Evolutionary conservation across 176 grass and related monocot species (phyloP), one percentile per base, ranked within the genome.

Genomic region (Coix lacrymajobi): DNA sequence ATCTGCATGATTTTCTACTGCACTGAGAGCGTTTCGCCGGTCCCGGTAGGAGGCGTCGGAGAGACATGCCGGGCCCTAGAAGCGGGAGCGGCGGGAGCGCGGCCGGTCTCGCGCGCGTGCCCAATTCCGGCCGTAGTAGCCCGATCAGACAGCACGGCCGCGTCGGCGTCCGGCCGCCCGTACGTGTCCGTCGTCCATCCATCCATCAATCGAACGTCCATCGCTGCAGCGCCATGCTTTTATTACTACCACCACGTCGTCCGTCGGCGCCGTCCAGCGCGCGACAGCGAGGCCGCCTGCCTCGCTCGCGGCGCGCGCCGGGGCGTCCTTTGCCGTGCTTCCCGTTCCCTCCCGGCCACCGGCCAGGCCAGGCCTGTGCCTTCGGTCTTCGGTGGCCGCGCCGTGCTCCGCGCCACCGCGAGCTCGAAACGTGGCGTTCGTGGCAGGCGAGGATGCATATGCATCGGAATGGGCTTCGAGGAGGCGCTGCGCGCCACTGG

Each of bases 401-500:
- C 41, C 62, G 78, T 52, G 52, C 71, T n/a, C 32, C 32, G 72
- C 71, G 40, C 64, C 54, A 36, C 49, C 37, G 12, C 43, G 43
- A 12, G 78, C 16, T 89, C 83, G 88, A 89, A 89, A 89, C 83
- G 81, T 89, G 87, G 87, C 81, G 64, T 61, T 57, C 19, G 76
- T 79, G 87, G 68, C 87, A 85, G 81, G n/a, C n/a, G 66, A 29
- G 19, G 43, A 17, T 26, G 81, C 81, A 84, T 84, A 17, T 26
- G 81, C 81, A 84, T 84, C 81, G 81, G 76, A 88, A 79, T 80
- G 79, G 81, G 66, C 37, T 61, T 61, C 60, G 41, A 0, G 22
- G 66, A 37, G 64, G 19, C 28, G 17, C 25, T 22, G 33, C 1
- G 52, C 22, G 56, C n/a, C 56, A 25, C 22, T 24, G 52, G 51